These are phyloP conservation scores for Blastobotrys persicus DNA, from an alignment of 1,139 yeast species.

Conservation along the genomic window DNA sequence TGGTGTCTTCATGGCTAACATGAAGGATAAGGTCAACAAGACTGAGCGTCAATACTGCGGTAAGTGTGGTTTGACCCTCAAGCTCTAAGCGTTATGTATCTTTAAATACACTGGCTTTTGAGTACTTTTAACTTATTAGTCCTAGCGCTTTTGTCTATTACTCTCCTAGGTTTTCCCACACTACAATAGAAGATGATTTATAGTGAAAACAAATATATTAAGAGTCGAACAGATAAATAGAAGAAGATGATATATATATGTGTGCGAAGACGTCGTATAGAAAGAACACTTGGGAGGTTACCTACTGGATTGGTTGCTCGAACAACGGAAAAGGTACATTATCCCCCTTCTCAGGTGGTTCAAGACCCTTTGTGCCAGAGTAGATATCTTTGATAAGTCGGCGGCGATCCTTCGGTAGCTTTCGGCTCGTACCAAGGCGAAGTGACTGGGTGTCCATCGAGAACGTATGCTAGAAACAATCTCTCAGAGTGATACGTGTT, in stretches of 20 bases:
- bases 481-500: too few relatives aligned
- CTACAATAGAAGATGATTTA: background rate
- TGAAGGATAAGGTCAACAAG: conserved; percentile 94
- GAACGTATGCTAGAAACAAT: background rate
- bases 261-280: background rate
- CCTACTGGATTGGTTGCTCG: background rate
- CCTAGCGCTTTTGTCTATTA: background rate
- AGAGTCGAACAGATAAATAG: background rate
- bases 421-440: background rate
- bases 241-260: background rate
- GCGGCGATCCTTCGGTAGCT: background rate
- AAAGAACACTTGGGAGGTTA: background rate
- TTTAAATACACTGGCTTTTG: background rate
- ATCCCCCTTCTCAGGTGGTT: background rate
- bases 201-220: background rate
- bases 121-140: too few relatives aligned
- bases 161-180: background rate
- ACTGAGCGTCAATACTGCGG: conserved; percentile 99
- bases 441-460: background rate
- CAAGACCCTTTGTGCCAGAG: background rate
- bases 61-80: conserved; percentile 95
- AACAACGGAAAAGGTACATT: background rate
- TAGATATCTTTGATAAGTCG: background rate
- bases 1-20: conserved; percentile 99
- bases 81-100: conserved; percentile 11